Evolutionary conservation across 2,329 filamentous ascomycete species (phyloP).

Genomic region (Ophiostoma novo-ulmi): DNA sequence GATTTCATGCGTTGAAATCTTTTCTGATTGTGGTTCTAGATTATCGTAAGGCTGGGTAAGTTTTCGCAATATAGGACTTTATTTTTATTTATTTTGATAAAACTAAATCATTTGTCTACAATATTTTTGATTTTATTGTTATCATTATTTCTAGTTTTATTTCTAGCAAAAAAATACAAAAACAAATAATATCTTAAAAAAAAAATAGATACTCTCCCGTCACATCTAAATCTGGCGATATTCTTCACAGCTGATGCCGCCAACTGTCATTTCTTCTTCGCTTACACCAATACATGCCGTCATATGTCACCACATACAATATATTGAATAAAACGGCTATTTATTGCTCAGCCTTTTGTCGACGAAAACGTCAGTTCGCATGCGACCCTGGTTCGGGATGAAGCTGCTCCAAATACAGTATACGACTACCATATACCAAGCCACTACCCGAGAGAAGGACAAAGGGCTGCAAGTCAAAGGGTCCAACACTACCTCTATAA

Average conservation of each 20-base stretch:
- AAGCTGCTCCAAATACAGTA: background rate
- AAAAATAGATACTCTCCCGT: too few species aligned
- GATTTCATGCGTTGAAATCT: too few species aligned
- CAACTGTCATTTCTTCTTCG: background rate
- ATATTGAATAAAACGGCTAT: background rate
- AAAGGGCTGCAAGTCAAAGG: background rate
- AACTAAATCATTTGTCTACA: too few species aligned
- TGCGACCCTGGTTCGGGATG: background rate
- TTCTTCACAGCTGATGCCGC: background rate
- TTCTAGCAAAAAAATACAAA: too few species aligned
- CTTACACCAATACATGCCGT: background rate
- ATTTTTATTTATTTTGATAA: too few species aligned
- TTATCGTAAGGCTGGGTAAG: too few species aligned
- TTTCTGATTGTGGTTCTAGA: too few species aligned
- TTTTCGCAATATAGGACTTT: too few species aligned
- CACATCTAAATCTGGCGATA: background rate
- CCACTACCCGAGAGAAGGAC: background rate
- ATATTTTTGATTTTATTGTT: too few species aligned
- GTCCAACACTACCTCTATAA: background rate
- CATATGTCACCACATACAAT: background rate
- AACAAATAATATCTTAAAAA: too few species aligned
- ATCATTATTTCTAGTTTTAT: too few species aligned
- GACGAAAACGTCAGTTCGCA: background rate
- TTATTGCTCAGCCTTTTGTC: background rate
- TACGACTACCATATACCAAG: background rate